Evolutionary conservation across 2,329 filamentous ascomycete species (phyloP), one percentile per base, ranked within the genome.

Genomic region (Aschersonia sp.): DNA sequence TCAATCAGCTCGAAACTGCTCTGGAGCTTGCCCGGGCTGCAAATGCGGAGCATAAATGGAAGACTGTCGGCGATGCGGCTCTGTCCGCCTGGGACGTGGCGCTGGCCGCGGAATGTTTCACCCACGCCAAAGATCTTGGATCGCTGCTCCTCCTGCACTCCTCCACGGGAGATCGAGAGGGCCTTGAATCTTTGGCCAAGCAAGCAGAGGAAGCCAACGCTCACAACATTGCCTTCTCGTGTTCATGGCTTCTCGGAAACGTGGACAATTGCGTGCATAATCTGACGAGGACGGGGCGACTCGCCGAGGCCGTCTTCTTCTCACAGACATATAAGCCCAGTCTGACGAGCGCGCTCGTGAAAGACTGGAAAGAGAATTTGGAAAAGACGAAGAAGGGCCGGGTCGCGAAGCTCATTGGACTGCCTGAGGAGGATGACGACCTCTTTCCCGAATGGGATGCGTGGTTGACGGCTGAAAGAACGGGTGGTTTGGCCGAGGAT

Each of bases 391-490:
- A 90, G 63, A 95, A 94, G 72, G 77, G 75, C 9, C 87, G 92
- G 55, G 84, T 97, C 4, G 79, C 85, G 9, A 84, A 90, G 67
- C 73, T 88, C 46, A 76, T 98, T 47, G 90, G 85, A 51, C 75
- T 87, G 0, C 92, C 92, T 0, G 85, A 79, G 0, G 82, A 85
- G 56, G 86, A 88, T 50, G 84, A 84, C 41, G 89, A 94, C 3
- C 75, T 98, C 56, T 98, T 98, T 68, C 90, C 90, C 0, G 87
- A 96, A 59, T 98, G 92, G 92, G 85, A 95, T 5, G 84, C 92
- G 64, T 96, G 87, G 71, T 62, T 97, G 56, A 75, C 76, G 59
- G 62, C 95, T 52, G 92, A 97, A 69, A 77, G 75, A 50, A 81
- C 88, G 56, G 84, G 85, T 4, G 72, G 71, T 4, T 60, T 66